Evolutionary conservation across 495 filamentous ascomycete species (phyloP).

Genomic region (Neurospora terricola): DNA sequence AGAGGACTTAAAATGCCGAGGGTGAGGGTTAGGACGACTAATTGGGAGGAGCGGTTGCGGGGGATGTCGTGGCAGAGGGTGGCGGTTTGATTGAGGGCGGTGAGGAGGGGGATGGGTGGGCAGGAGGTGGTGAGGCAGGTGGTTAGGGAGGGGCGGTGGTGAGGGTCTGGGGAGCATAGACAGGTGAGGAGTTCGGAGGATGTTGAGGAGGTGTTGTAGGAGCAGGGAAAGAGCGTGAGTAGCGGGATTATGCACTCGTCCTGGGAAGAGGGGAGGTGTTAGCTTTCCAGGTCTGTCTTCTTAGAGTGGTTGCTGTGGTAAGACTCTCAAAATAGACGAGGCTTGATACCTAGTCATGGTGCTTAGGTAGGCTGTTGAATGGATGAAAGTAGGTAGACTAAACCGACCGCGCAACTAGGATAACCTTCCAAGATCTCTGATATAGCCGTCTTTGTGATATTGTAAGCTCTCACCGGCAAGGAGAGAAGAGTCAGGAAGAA

Average conservation of each 20-base stretch:
- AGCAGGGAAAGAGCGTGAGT: not conserved
- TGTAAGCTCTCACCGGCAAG: not conserved
- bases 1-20: not conserved
- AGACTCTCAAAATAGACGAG: too few species aligned
- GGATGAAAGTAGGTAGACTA: not conserved
- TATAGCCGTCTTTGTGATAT: not conserved
- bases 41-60: not conserved
- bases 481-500: not conserved
- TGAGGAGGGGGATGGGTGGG: not conserved
- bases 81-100: not conserved
- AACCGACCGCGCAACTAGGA: not conserved
- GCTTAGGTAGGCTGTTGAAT: too few species aligned
- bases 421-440: not conserved
- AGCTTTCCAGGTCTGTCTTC: not conserved
- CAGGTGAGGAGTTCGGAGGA: not conserved
- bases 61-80: not conserved
- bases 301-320: not conserved
- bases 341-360: too few species aligned
- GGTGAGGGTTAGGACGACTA: not conserved
- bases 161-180: not conserved
- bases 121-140: not conserved
- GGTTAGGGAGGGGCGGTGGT: not conserved
- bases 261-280: not conserved
- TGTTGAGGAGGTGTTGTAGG: not conserved
- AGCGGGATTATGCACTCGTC: not conserved